phyloP scores from a whole-genome alignment of 2,329 filamentous ascomycete species.

The Paraphoma chrysanthemicola region DNA sequence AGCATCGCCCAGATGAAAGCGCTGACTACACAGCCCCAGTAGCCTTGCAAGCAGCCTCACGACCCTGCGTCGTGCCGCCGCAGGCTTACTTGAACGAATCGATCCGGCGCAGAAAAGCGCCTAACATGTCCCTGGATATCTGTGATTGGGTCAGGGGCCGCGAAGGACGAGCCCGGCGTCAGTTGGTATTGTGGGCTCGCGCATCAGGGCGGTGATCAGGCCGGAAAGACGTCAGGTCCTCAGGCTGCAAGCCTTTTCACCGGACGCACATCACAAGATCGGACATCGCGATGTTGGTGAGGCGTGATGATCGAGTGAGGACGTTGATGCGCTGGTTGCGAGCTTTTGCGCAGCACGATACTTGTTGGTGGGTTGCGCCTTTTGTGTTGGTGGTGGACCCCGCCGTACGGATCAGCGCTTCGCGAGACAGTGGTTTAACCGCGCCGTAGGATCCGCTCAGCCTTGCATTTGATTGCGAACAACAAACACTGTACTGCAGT shows the following conservation, averaged over 20 bases:
- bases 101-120: not conserved
- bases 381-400: not conserved
- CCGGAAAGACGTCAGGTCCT: not conserved
- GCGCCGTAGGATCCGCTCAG: not conserved
- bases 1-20: not conserved
- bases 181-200: not conserved
- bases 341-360: not conserved
- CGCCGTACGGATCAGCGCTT: not conserved
- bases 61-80: not conserved
- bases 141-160: not conserved
- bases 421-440: not conserved
- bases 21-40: not conserved
- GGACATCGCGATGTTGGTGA: not conserved
- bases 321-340: not conserved
- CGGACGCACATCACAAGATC: not conserved
- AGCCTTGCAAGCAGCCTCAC: not conserved
- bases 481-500: not conserved
- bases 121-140: not conserved
- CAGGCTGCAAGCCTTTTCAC: not conserved
- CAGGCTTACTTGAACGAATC: conserved; percentile 1
- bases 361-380: not conserved
- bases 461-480: not conserved
- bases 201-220: not conserved
- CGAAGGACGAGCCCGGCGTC: not conserved
- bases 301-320: not conserved